Evolutionary conservation across 805 yeast genomes (phyloP), one percentile per base, ranked within the genome.

Genomic region (Groenewaldozyma tartarivorans): DNA sequence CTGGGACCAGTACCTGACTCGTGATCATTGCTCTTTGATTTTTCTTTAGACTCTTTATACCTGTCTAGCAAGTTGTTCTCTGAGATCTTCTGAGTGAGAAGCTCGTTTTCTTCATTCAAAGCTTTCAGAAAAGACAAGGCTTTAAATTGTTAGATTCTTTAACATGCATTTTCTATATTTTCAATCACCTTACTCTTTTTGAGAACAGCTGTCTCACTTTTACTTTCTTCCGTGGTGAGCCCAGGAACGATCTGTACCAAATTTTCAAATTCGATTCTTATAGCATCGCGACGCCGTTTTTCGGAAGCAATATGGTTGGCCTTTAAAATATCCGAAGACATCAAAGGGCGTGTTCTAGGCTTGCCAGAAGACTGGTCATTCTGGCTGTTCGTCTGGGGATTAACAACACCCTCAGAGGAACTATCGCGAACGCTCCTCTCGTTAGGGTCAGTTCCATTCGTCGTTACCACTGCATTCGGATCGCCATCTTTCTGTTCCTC

Each of bases 221-320:
- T 65, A 41, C 81, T 77, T 50, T 90, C 95, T 19, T 67, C 64
- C n/a, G 69, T 68, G 1, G 72, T 67, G 33, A 88, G 63, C 5
- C 73, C 77, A 0, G 96, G 96, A 1, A 92, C 86, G 5, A 84
- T 58, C 1, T 71, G 67, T 0, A 87, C 88, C 18, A 88, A 67
- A 41, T 71, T 72, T 51, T 83, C 94, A 54, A 85, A 88, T 6
- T 86, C 88, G 6, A 78, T 73, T 35, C 96, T 67, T 18, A 90
- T 85, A 33, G 88, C 85, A 48, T 79, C 85, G 46, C 97, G 68
- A 52, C 97, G 68, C 54, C 81, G 82, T 57, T 86, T 88, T 56
- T 88, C 97, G 0, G 88, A 79, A 4, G 83, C 83, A 5, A 84
- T 81, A 53, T 83, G 94, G 49, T 80, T 83, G 4, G 79, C 79